Evolutionary conservation across 2,329 filamentous ascomycete species (phyloP).

Genomic region (Neonectria ditissima): DNA sequence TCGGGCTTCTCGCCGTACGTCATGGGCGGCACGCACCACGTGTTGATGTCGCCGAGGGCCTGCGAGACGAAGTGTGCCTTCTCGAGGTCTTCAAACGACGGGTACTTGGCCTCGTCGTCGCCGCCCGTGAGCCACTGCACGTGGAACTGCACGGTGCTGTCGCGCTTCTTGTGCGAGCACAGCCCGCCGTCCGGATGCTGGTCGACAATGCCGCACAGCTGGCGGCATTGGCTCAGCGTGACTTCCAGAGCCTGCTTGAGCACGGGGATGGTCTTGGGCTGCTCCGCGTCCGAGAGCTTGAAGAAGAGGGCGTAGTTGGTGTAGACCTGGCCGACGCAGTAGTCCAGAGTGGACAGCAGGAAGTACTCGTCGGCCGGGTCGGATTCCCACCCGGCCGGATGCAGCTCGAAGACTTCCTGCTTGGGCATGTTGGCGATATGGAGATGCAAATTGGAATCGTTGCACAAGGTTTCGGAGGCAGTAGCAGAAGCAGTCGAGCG

Average conservation of each 20-base stretch:
- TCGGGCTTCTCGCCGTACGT: conserved; percentile 53
- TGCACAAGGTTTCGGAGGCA: not conserved
- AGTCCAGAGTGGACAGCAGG: conserved; percentile 52
- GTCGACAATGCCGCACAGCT: conserved; percentile 54
- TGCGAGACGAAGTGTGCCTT: conserved; percentile 47
- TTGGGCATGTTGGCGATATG: conserved; percentile 39
- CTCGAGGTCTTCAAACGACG: conserved; percentile 53
- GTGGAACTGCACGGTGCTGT: conserved; percentile 49
- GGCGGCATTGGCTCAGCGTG: conserved; percentile 51
- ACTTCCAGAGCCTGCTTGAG: conserved; percentile 52
- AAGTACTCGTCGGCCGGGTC: conserved; percentile 51
- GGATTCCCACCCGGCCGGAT: conserved; percentile 50
- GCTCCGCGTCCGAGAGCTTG: conserved; percentile 47
- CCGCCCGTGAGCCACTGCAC: conserved; percentile 52
- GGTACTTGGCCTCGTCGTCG: conserved; percentile 40
- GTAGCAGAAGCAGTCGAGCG: not conserved
- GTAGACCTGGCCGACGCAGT: conserved; percentile 48
- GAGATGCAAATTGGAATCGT: not conserved
- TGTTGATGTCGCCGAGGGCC: conserved; percentile 47
- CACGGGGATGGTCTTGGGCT: conserved; percentile 39
- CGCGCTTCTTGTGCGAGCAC: conserved; percentile 50
- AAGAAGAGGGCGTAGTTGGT: conserved; percentile 56
- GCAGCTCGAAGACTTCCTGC: conserved; percentile 45
- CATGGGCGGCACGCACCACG: conserved; percentile 51
- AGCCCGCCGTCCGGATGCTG: conserved; percentile 49